Evolutionary conservation across 257 asterid genomes (phyloP).

Genomic region (Dorcoceras hygrometricum): DNA sequence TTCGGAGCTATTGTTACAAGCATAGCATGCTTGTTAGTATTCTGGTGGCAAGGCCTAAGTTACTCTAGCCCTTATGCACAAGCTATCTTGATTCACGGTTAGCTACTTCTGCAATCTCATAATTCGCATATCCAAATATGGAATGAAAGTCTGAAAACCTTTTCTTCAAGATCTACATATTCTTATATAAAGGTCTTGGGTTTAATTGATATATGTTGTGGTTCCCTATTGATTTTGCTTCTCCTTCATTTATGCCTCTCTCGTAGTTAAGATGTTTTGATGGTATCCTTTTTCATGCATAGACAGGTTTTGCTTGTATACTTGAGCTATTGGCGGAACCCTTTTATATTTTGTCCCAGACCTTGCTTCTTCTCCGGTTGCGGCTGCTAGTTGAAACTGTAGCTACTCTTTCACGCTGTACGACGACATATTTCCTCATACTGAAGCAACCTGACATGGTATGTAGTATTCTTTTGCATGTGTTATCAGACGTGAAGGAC

Average conservation of each 20-base stretch:
- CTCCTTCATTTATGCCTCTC: not conserved
- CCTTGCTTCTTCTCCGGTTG: conserved; percentile 74
- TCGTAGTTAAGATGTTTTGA: conserved; percentile 10
- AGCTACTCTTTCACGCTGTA: conserved; percentile 82
- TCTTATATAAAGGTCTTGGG: not conserved
- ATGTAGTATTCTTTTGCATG: conserved; percentile 15
- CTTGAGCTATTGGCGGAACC: conserved; percentile 96
- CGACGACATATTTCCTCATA: conserved; percentile 66
- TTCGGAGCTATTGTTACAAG: conserved; percentile 59
- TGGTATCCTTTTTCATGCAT: conserved; percentile 10
- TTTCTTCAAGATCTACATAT: not conserved
- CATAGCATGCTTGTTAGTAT: conserved; percentile 56
- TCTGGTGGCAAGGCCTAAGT: conserved; percentile 88
- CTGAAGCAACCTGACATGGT: conserved; percentile 68
- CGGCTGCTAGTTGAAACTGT: conserved; percentile 74
- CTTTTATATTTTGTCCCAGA: conserved; percentile 86
- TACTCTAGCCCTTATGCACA: conserved; percentile 71
- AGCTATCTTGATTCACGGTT: conserved; percentile 83
- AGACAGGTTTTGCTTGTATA: conserved; percentile 86
- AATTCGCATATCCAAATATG: not conserved
- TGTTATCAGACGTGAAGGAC: conserved; percentile 5
- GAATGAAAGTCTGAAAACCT: conserved; percentile 8
- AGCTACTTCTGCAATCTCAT: conserved; percentile 25
- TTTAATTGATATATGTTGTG: conserved; percentile 3
- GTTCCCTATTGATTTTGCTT: not conserved